Base-by-base conservation (phyloP, 1,139 yeast genomes). In the Hemisphaericaspora subhashii region DNA sequence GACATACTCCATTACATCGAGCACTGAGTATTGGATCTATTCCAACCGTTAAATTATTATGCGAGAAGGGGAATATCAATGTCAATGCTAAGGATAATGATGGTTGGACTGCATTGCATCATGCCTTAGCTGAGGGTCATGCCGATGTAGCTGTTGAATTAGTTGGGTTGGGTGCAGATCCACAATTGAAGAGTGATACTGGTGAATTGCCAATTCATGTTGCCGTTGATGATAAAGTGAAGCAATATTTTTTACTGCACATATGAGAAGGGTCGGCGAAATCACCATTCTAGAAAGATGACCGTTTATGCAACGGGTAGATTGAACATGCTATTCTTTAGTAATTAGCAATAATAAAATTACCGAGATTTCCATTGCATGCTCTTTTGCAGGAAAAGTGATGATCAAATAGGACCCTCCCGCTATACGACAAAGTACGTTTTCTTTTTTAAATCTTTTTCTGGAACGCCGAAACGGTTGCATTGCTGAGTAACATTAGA, bases 51-150 rank as follows among this genome's bases (percentile, higher is more conserved):
- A 64, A 70, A 38, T 55, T 72, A 24, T 56, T 84, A 32, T 74
- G 78, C 3, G 68, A 74, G n/a, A 64, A 69, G 7, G 76, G 78
- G 10, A 40, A 40, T 38, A 79, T 83, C 3, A 85, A 87, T 14
- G 56, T 89, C 20, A 86, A 88, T 53, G 71, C 81, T 4, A 74
- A 77, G 31, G 98, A 90, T 55, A 51, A 53, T 14, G 72, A 75
- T 37, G 95, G 95, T 0, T 87, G 94, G 90, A 86, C 95, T 0
- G 81, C 96, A 0, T 60, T 90, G 48, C 95, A 88, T 58, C 95
- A 88, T 59, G 96, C 98, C 0, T 64, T 86, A 39, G 92, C 96
- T 0, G 98, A 90, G 58, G 97, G 97, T 0, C 83, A 84, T 54
- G 90, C 83, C 2, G 96, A 87, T 42, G 78, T 80, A 7, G 96